Conservation (phyloP, 2,329 filamentous ascomycete genomes). For the Lecanicillium sp. region DNA sequence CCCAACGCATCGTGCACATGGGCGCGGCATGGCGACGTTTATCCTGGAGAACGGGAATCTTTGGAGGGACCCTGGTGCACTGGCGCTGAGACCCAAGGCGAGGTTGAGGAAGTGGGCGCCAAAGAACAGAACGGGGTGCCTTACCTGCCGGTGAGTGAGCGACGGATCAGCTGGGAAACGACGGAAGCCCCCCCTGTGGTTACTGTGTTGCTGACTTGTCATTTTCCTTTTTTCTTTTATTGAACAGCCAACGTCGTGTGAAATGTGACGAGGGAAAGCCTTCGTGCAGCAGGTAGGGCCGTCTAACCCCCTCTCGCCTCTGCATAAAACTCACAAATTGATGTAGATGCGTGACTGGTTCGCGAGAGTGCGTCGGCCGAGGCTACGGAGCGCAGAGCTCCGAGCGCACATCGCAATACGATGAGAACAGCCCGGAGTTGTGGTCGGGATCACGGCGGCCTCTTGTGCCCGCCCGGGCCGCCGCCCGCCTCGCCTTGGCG, state of each 20-base stretch:
- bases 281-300: constrained; percentile 3
- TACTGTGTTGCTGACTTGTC: too few relatives aligned
- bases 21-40: constrained; percentile 3
- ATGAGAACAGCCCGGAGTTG: too few relatives aligned
- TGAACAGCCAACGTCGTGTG: constrained; percentile 1
- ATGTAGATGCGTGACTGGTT: not conserved
- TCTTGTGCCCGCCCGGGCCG: too few relatives aligned
- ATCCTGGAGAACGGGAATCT: not conserved
- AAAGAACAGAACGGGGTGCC: constrained; percentile 2
- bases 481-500: too few relatives aligned
- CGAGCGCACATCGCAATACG: too few relatives aligned
- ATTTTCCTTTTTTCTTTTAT: too few relatives aligned
- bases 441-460: too few relatives aligned
- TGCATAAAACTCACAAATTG: not conserved
- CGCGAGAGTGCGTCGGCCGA: not conserved
- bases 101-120: constrained; percentile 2
- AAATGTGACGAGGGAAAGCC: constrained; percentile 6
- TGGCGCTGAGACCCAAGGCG: not conserved
- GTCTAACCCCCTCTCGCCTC: not conserved
- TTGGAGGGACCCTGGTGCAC: not conserved
- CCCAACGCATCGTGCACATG: not conserved
- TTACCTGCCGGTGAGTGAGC: constrained; percentile 6
- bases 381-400: too few relatives aligned
- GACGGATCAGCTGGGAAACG: too few relatives aligned
- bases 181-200: too few relatives aligned